Evolutionary conservation across 2,329 filamentous ascomycete species (phyloP), one percentile per base, ranked within the genome.

Genomic region (Uncinocarpus reesii): DNA sequence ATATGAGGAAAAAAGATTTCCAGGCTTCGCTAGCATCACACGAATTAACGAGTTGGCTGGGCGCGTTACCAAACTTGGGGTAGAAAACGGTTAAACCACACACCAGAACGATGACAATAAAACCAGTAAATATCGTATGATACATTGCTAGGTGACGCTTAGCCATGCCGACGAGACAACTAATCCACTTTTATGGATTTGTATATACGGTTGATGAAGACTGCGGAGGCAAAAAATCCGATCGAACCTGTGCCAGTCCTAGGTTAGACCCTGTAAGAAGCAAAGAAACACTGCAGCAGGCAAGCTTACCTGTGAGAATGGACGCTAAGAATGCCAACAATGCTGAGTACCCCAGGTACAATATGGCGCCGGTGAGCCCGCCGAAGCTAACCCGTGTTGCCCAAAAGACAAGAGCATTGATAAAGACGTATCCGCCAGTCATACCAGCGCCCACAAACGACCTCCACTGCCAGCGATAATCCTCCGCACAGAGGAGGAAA

Each of bases 391-490:
- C 74, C 65, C 90, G 88, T 59, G 85, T 89, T 29, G 88, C 71
- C 78, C 92, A 92, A 69, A 95, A 96, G 46, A 95, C 75, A 57
- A 98, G 68, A 46, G 88, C 89, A 65, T 95, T 93, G 32, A 84
- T 70, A 66, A 96, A 96, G 38, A 98, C 88, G 63, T 96, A 98
- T 11, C 79, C 78, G 1, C 89, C 89, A 45, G 84, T 93, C 62
- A 88, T 90, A 50, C 92, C 92, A 0, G 88, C 88, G 1, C 87
- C 90, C 51, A 87, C 77, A 71, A 98, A 98, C 4, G 88, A 83
- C 45, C 92, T 80, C 92, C 92, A 98, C 60, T 96, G 92, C 92
- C 92, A 98, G 65, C 95, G 85, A 69, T 98, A 98, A 69, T 98
- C 92, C 70, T 98, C 92, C 0, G 86, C 82, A 63, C 90, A 96